Base-by-base conservation (phyloP, 352 stramenopile species). In the Phytophthora pseudosyringae region DNA sequence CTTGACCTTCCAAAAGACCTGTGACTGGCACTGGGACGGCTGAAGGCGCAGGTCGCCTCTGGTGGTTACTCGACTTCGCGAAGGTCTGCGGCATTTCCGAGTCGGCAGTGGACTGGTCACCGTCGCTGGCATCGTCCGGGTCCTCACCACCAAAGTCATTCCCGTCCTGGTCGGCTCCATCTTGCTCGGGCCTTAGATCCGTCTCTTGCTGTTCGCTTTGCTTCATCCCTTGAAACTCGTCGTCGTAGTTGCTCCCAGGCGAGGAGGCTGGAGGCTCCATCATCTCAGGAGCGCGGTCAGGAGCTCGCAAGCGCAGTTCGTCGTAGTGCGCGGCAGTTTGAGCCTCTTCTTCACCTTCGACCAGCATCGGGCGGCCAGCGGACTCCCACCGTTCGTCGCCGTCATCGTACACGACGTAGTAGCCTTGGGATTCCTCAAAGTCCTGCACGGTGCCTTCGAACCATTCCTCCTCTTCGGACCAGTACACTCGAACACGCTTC, bases 381-480 rank as follows among this genome's bases (percentile, higher is more conserved):
- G 61, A 52, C 71, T 93, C 83, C 87, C 87, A 95, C 25, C 81
- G 79, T 69, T 93, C 80, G 59, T 95, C 87, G 11, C 87, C 85
- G 44, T 94, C 87, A 59, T 95, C 87, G 44, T 95, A 94, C 9
- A 90, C 54, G 28, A 95, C 78, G 26, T 77, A 95, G 48, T 75
- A 83, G 21, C 84, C 83, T 45, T 88, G 69, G 5, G 9, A 41
- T 1, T 61, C 57, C 15, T 87, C 69, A 4, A 67, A 79, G 3
- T 79, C 69, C 16, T 81, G 69, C 0, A 94, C 67, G 1, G 66
- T 56, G 0, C 85, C 87, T 39, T 63, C 54, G 64, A 94, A 95
- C 85, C 87, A 95, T 31, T 87, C 80, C 16, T 69, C 73, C 55
- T 94, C 87, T 41, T 93, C 83, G 11, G 40, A 41, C 87, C 85